Percentiles rank a stretch among this genome's conserved stretches.
Conservation (phyloP, 495 filamentous ascomycete species). For the Hyaloscypha variabilis region DNA sequence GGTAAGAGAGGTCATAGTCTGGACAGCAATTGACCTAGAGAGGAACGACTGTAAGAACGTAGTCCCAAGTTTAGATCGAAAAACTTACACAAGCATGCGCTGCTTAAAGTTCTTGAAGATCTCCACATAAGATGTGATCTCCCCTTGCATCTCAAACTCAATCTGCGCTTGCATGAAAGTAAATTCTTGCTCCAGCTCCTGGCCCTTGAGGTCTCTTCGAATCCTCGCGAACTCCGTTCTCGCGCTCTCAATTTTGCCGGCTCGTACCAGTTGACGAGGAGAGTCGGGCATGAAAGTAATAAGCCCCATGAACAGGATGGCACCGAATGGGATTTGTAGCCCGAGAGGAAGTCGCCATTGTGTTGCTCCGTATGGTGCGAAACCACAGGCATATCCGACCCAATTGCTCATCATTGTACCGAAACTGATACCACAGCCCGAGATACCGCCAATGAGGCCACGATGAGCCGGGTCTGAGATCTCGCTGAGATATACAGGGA, state of each 20-base stretch:
- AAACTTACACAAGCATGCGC: constrained; percentile 47
- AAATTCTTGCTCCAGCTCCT: too few species aligned
- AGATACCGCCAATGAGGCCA: constrained; percentile 61
- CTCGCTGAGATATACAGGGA: constrained; percentile 61
- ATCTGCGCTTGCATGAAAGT: too few species aligned
- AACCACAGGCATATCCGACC: constrained; percentile 60
- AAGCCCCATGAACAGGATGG: constrained; percentile 58
- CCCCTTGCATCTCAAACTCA: too few species aligned
- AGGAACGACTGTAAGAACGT: background rate
- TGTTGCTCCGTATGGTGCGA: constrained; percentile 52
- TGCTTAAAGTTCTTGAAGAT: constrained; percentile 55
- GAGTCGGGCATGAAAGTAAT: constrained; percentile 63
- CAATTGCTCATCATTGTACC: constrained; percentile 62
- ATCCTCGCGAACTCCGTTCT: constrained; percentile 51
- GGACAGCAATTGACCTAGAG: constrained; percentile 47
- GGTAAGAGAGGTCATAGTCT: constrained; percentile 61
- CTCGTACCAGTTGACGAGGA: constrained; percentile 56
- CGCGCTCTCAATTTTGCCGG: constrained; percentile 53
- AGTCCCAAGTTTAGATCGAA: background rate
- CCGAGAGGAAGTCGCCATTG: constrained; percentile 62
- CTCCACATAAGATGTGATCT: constrained; percentile 54
- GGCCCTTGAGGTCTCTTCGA: too few species aligned
- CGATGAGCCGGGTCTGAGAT: constrained; percentile 55
- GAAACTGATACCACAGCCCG: constrained; percentile 59
- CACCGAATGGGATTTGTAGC: constrained; percentile 61